Evolutionary conservation across 148 eudicot species (phyloP), one percentile per base, ranked within the genome.

Genomic region (Simmondsia chinensis): DNA sequence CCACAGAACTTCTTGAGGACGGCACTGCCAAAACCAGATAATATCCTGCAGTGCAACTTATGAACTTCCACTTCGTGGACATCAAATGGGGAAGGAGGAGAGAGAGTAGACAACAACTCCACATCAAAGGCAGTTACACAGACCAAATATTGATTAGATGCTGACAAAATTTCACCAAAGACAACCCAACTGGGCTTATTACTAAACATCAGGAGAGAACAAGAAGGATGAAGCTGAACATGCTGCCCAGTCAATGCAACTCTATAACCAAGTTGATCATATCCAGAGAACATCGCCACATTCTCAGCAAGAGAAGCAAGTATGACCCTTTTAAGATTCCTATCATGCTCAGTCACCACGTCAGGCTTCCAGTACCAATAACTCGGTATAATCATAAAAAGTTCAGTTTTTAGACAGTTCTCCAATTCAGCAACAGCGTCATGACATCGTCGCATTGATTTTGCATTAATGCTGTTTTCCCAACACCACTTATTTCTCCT

Each of bases 381-480:
- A 46, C 65, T 77, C 14, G 99, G 88, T 27, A 85, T 57, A 27
- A 82, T 71, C 3, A 63, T 61, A 54, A 54, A 45, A 25, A 85
- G 89, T 58, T 91, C 99, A 60, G 41, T 67, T 50, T 74, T 46
- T 43, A 85, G 83, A 65, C 71, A 79, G 33, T 44, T 42, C 48
- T 89, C 95, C 77, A 80, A 49, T 59, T 91, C 99, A 15, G 20
- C 37, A 39, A 91, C 59, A 8, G 76, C 47, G 43, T 82, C 95
- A 21, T 61, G 74, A 65, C 99, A 91, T 61, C 99, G 79, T 33
- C 77, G 59, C 94, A 91, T 76, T 35, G 97, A 55, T 71, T 79
- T 91, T 36, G 95, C 94, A 72, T 91, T 91, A 7, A 85, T 79
- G 50, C 94, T 79, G 52, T 86, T 82, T 13, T 82, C 79, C 95